phyloP scores from a whole-genome alignment of 352 stramenopile species.

The Halophytophthora polymorphica region DNA sequence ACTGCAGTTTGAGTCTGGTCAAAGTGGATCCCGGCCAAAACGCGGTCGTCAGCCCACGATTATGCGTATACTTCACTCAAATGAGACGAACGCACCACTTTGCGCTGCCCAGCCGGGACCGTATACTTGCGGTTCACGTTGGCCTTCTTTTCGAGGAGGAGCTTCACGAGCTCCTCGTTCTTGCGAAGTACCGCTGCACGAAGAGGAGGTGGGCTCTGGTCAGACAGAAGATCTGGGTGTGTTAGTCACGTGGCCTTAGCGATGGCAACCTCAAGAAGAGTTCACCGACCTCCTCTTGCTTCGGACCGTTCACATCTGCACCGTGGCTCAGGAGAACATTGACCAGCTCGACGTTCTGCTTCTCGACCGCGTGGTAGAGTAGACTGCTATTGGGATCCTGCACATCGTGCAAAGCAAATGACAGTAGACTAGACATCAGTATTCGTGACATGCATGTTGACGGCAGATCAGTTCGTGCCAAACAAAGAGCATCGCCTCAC shows the following conservation, averaged over 20 bases:
- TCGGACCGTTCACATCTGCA: slow-evolving; percentile 27
- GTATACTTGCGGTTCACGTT: slow-evolving; percentile 24
- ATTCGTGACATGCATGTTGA: no score
- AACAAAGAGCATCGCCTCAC: slow-evolving; percentile 7
- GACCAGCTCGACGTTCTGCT: slow-evolving; percentile 25
- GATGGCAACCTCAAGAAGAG: not conserved
- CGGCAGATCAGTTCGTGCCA: no score
- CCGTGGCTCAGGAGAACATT: slow-evolving; percentile 27
- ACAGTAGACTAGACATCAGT: no score
- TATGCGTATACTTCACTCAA: no score
- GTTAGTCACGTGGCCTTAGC: not conserved
- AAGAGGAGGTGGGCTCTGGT: slow-evolving; percentile 22
- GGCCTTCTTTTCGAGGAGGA: slow-evolving; percentile 22
- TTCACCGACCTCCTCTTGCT: slow-evolving; percentile 21
- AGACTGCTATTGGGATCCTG: slow-evolving; percentile 24
- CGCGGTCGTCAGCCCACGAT: not conserved
- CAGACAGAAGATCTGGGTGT: not conserved
- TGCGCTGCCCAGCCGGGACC: slow-evolving; percentile 4
- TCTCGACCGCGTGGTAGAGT: slow-evolving; percentile 27
- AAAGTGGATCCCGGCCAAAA: not conserved
- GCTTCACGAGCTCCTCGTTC: slow-evolving; percentile 18
- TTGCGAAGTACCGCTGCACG: slow-evolving; percentile 22
- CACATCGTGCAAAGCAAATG: not conserved
- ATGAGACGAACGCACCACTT: slow-evolving; percentile 13
- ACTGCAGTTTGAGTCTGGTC: slow-evolving; percentile 18